phyloP scores from a whole-genome alignment of 805 yeast genomes.

The Teunomyces tritomae region DNA sequence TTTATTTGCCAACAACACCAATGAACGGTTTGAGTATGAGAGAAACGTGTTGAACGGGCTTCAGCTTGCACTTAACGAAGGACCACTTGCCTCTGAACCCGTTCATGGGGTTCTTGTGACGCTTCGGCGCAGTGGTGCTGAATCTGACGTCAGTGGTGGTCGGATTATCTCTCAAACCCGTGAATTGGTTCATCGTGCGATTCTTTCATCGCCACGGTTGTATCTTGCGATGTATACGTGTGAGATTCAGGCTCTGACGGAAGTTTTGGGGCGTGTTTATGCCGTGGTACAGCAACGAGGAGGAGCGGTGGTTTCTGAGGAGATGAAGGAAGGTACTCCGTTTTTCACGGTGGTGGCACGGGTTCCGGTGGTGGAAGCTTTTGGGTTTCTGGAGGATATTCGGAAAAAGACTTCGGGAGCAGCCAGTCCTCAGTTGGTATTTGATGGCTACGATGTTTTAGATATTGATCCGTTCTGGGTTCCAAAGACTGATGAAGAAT shows the following conservation, averaged over 20 bases:
- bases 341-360: constrained; percentile 83
- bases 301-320: constrained; percentile 85
- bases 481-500: constrained; percentile 94
- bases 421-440: constrained; percentile 92
- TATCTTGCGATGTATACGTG: constrained; percentile 91
- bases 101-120: constrained; percentile 74
- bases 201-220: constrained; percentile 84
- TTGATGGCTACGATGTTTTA: constrained; percentile 80
- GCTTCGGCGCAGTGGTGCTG: constrained; percentile 27
- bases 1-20: constrained; percentile 20
- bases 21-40: constrained; percentile 39
- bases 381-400: constrained; percentile 94
- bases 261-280: constrained; percentile 92
- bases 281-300: constrained; percentile 88
- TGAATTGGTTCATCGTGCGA: constrained; percentile 67
- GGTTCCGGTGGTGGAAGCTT: constrained; percentile 92
- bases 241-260: constrained; percentile 93
- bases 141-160: constrained; percentile 45
- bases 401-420: constrained; percentile 94
- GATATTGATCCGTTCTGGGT: constrained; percentile 99
- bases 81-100: constrained; percentile 87
- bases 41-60: constrained; percentile 78
- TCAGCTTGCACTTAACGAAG: constrained; percentile 75
- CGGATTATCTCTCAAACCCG: constrained; percentile 70
- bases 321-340: constrained; percentile 97